phyloP scores from a whole-genome alignment of 2,329 filamentous ascomycete genomes.

The Colletotrichum costaricense region DNA sequence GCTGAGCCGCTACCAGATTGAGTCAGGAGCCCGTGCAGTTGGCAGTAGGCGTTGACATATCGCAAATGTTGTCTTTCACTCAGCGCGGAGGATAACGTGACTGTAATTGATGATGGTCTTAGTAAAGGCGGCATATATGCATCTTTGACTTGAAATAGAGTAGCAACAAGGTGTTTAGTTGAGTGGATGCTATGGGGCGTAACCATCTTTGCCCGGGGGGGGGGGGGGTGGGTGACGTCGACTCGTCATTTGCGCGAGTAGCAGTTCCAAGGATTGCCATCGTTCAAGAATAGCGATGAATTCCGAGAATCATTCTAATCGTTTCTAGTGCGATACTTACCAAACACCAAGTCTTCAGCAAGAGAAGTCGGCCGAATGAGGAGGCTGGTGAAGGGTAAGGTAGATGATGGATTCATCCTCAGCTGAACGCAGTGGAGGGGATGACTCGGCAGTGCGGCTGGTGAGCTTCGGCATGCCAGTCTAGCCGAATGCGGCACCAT shows the following conservation, averaged over 20 bases:
- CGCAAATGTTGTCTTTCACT: background rate
- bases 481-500: background rate
- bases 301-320: background rate
- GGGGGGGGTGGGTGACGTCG: background rate
- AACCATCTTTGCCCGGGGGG: background rate
- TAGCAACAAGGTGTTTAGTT: background rate
- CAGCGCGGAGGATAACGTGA: background rate
- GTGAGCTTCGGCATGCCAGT: background rate
- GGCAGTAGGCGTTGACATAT: background rate
- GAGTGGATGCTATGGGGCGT: background rate
- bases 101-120: background rate
- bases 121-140: background rate
- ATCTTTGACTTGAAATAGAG: background rate
- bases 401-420: background rate
- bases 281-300: background rate
- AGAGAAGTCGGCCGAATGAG: no score
- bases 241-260: background rate
- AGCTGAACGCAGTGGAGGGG: background rate
- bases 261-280: background rate
- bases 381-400: background rate
- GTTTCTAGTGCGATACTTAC: background rate
- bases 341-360: no score
- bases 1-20: background rate
- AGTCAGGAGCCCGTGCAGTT: background rate
- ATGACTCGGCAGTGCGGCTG: background rate